Evolutionary conservation across 106 monocot species (phyloP).

Genomic region (Dioscorea dumetorum): DNA sequence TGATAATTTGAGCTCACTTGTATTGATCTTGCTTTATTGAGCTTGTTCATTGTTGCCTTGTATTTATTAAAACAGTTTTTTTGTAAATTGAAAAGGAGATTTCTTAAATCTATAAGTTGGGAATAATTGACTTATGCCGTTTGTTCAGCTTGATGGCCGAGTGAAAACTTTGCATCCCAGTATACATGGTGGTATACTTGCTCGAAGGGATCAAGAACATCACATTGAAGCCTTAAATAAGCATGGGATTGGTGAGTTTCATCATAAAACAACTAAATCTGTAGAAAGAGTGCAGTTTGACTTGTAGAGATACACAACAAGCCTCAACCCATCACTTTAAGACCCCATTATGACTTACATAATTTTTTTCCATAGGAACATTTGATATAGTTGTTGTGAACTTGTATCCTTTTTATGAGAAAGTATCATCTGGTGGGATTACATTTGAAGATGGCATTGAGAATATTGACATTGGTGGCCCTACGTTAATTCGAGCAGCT

Average conservation of each 20-base stretch:
- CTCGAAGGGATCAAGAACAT: slow-evolving; percentile 65
- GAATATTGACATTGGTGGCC: slow-evolving; percentile 94
- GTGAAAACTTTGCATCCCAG: slow-evolving; percentile 96
- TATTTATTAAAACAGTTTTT: neutral
- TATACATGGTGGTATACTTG: slow-evolving; percentile 95
- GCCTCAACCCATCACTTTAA: no score
- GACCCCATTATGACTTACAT: neutral
- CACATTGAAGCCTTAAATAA: slow-evolving; percentile 75
- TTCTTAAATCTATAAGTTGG: no score
- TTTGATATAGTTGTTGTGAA: slow-evolving; percentile 96
- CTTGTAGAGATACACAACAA: no score
- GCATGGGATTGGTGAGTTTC: slow-evolving; percentile 71
- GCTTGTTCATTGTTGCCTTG: neutral
- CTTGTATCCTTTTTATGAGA: slow-evolving; percentile 86
- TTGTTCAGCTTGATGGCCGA: slow-evolving; percentile 79
- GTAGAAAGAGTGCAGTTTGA: no score
- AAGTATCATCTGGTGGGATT: slow-evolving; percentile 58
- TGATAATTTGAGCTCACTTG: neutral
- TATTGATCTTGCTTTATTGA: no score
- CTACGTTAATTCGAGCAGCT: slow-evolving; percentile 87
- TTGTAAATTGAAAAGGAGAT: no score
- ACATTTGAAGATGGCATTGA: slow-evolving; percentile 95
- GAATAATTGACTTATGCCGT: neutral
- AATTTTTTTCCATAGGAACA: slow-evolving; percentile 28
- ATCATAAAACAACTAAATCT: neutral